phyloP scores from a whole-genome alignment of 148 eudicot species.

The Spergularia bocconei region DNA sequence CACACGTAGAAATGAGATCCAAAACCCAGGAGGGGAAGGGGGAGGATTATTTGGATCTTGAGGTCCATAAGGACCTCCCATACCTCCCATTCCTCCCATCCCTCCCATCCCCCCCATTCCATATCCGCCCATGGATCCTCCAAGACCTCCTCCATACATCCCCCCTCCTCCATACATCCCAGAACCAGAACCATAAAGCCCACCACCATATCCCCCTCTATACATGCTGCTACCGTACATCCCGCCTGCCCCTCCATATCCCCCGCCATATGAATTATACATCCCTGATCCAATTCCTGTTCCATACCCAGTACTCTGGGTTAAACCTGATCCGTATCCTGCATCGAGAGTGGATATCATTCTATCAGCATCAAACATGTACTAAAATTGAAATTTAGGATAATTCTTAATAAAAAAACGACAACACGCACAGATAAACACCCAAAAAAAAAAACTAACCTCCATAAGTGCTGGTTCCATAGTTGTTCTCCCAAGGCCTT shows the following conservation, averaged over 20 bases:
- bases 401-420: constrained; percentile 1
- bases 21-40: constrained; percentile 86
- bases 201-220: constrained; percentile 64
- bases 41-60: constrained; percentile 96
- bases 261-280: constrained; percentile 72
- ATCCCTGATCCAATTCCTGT: constrained; percentile 63
- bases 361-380: constrained; percentile 7
- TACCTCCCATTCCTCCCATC: constrained; percentile 20
- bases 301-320: constrained; percentile 58
- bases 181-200: constrained; percentile 57
- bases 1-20: constrained; percentile 92
- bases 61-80: constrained; percentile 54
- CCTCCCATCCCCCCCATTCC: constrained; percentile 31
- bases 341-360: constrained; percentile 23
- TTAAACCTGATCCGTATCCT: constrained; percentile 67
- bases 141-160: constrained; percentile 37
- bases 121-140: constrained; percentile 52
- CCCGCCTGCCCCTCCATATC: constrained; percentile 71
- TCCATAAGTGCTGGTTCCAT: constrained; percentile 53
- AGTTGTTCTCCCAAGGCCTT: constrained; percentile 87
- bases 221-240: constrained; percentile 59
- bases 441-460: constrained; percentile 37
- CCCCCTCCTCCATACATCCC: constrained; percentile 52
- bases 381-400: constrained; percentile 11
- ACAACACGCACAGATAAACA: no score